A percentile compares a stretch with the other conserved stretches of the same genome.
Evolutionary conservation across 1,284 basidiomycete genomes (phyloP).

Genomic region (Trichosporon coremiiforme): DNA sequence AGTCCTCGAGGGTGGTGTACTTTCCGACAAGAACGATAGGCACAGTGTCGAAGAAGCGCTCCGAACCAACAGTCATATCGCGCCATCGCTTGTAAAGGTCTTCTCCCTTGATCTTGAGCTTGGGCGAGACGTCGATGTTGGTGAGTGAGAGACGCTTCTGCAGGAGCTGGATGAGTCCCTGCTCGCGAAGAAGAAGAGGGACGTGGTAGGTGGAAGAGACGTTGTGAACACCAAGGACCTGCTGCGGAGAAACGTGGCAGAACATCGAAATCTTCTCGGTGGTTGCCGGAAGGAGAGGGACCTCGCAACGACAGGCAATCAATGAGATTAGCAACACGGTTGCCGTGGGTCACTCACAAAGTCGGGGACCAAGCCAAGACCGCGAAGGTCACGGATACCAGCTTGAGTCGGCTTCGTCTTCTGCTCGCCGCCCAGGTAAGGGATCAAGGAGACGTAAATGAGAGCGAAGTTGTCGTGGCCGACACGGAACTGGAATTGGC

Average conservation of each 20-base stretch:
- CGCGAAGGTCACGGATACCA: slow-evolving; percentile 89
- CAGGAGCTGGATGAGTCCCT: slow-evolving; percentile 86
- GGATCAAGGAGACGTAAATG: slow-evolving; percentile 96
- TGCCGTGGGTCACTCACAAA: slow-evolving; percentile 63
- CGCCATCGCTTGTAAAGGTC: slow-evolving; percentile 76
- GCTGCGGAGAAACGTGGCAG: slow-evolving; percentile 91
- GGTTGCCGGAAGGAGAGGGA: slow-evolving; percentile 74
- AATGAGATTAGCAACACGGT: slow-evolving; percentile 47
- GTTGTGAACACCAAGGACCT: slow-evolving; percentile 96
- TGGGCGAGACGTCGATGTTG: slow-evolving; percentile 62
- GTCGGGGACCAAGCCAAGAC: slow-evolving; percentile 90
- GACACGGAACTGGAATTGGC: slow-evolving; percentile 99
- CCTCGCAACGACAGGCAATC: slow-evolving; percentile 84
- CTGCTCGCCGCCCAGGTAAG: slow-evolving; percentile 97
- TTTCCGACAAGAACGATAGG: slow-evolving; percentile 94
- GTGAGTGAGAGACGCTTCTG: slow-evolving; percentile 76
- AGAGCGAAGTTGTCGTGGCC: slow-evolving; percentile 96
- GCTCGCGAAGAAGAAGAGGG: slow-evolving; percentile 85
- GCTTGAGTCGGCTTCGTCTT: slow-evolving; percentile 99
- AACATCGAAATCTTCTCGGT: slow-evolving; percentile 99
- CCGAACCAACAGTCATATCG: slow-evolving; percentile 80
- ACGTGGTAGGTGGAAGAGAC: slow-evolving; percentile 98
- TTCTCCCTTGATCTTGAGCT: slow-evolving; percentile 66
- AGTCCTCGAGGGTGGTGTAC: slow-evolving; percentile 96
- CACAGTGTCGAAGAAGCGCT: slow-evolving; percentile 87